Percentiles rank a stretch among this genome's conserved stretches.
Conservation (phyloP, 257 asterid species). For the Fraxinus cuspidata region DNA sequence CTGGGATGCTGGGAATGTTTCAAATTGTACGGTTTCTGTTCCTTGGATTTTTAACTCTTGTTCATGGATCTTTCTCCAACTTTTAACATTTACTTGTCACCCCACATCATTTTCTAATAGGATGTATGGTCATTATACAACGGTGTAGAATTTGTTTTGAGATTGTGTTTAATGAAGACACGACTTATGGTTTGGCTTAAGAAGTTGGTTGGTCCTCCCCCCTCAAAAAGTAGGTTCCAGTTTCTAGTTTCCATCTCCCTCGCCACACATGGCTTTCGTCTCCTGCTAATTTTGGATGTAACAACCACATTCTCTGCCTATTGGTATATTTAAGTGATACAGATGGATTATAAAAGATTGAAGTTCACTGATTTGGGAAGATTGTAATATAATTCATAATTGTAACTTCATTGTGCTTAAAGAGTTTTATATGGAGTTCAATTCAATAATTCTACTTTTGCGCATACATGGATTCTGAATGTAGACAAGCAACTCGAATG, state of each 20-base stretch:
- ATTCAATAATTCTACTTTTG: neutral
- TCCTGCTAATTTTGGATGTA: neutral
- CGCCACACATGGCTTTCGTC: neutral
- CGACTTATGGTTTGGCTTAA: neutral
- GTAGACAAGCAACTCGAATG: neutral
- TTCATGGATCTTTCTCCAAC: neutral
- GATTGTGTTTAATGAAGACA: neutral
- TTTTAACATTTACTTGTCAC: neutral
- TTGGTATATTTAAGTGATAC: neutral
- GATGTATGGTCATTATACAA: neutral
- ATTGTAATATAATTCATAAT: neutral
- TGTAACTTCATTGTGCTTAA: neutral
- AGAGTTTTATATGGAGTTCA: neutral
- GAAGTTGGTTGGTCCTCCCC: neutral
- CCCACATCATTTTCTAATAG: neutral
- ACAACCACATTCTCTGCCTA: neutral
- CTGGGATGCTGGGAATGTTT: constrained; percentile 99
- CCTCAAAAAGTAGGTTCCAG: neutral
- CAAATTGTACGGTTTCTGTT: constrained; percentile 64
- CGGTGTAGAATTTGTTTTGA: neutral
- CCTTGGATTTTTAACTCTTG: constrained; percentile 13
- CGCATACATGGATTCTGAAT: constrained; percentile 1
- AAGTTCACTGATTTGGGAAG: neutral
- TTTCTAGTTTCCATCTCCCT: neutral
- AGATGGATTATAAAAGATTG: neutral